Conservation (phyloP, 441 rosid species). For the Gossypium schwendimanii region DNA sequence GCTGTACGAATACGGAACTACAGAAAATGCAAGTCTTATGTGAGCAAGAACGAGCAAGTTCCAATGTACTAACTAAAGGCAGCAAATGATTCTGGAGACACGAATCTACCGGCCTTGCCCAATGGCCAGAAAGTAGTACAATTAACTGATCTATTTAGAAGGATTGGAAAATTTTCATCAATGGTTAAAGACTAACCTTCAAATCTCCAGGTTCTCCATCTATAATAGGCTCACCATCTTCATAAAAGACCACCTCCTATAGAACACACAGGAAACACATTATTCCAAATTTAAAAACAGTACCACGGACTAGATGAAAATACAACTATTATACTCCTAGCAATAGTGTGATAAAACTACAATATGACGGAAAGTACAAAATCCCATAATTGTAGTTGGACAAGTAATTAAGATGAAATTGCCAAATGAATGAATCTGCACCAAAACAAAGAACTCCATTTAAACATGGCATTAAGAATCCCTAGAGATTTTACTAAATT, state of each 20-base stretch:
- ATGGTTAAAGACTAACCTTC: conserved; percentile 44
- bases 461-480: background rate
- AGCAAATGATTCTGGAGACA: background rate
- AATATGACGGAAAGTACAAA: background rate
- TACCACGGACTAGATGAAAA: background rate
- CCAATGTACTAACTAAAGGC: background rate
- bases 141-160: background rate
- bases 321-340: background rate
- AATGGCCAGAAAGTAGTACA: background rate
- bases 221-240: conserved; percentile 82
- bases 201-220: conserved; percentile 97
- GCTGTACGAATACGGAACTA: conserved; percentile 90
- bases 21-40: conserved; percentile 10
- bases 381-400: background rate
- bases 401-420: background rate
- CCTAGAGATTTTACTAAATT: background rate
- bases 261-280: conserved; percentile 3
- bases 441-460: background rate
- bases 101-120: background rate
- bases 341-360: background rate
- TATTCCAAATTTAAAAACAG: background rate
- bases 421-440: background rate
- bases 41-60: background rate
- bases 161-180: background rate
- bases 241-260: conserved; percentile 88